A percentile compares a stretch with the other conserved stretches of the same genome.
Evolutionary conservation across 345 rosid species (phyloP).

Genomic region (Arabidopsis suecica): DNA sequence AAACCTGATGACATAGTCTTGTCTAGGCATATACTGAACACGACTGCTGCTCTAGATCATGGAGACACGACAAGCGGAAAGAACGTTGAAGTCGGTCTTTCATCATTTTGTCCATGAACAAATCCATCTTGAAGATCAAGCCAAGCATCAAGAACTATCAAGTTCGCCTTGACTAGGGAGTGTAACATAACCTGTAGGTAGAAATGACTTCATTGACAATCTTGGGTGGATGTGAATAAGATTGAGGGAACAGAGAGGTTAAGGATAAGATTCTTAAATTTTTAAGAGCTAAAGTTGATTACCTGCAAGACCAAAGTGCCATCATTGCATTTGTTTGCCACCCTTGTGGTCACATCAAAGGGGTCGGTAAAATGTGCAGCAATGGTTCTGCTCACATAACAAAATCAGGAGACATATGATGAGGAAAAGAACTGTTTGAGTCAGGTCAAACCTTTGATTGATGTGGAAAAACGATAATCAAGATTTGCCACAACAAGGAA

Average conservation of each 20-base stretch:
- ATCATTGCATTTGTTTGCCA: slow-evolving; percentile 81
- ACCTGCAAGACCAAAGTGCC: slow-evolving; percentile 92
- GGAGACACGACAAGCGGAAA: slow-evolving; percentile 87
- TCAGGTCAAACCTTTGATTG: slow-evolving; percentile 10
- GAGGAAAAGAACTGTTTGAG: slow-evolving; percentile 22
- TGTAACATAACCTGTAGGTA: slow-evolving; percentile 77
- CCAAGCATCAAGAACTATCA: slow-evolving; percentile 87
- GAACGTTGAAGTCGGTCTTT: slow-evolving; percentile 81
- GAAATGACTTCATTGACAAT: slow-evolving; percentile 8
- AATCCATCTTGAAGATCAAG: slow-evolving; percentile 96
- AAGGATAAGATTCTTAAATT: neutral
- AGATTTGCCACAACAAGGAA: slow-evolving; percentile 29
- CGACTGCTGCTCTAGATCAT: slow-evolving; percentile 74
- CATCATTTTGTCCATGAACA: slow-evolving; percentile 67
- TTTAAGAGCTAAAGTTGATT: slow-evolving; percentile 27
- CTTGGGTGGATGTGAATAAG: slow-evolving; percentile 16
- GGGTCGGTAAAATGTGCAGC: slow-evolving; percentile 97
- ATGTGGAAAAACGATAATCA: slow-evolving; percentile 12
- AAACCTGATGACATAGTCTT: slow-evolving; percentile 63
- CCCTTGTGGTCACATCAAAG: slow-evolving; percentile 82
- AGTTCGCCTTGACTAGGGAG: slow-evolving; percentile 86
- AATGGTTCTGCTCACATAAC: slow-evolving; percentile 64
- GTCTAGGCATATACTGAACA: slow-evolving; percentile 71
- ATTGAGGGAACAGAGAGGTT: slow-evolving; percentile 22
- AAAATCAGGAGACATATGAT: slow-evolving; percentile 28